These are phyloP conservation scores for Sarocladium strictum DNA, from an alignment of 2,329 filamentous ascomycete species.

Conservation along the genomic window DNA sequence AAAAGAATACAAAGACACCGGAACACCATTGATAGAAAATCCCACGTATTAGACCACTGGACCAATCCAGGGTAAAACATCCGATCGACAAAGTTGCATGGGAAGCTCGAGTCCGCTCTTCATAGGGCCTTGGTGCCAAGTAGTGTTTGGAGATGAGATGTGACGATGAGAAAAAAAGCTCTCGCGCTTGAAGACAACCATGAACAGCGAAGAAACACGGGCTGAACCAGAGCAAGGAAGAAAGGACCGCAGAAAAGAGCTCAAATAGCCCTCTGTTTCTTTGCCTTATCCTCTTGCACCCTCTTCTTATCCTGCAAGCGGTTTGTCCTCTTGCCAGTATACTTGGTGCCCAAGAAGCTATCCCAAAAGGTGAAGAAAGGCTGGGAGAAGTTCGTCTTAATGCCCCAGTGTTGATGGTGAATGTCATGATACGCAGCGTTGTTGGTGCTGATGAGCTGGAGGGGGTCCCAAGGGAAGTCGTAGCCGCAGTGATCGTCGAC, in stretches of 20 bases:
- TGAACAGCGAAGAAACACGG: background rate
- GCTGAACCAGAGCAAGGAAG: background rate
- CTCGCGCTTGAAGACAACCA: background rate
- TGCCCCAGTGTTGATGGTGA: conserved; percentile 98
- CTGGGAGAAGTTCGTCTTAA: conserved; percentile 91
- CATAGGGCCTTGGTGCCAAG: background rate
- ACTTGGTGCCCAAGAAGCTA: conserved; percentile 71
- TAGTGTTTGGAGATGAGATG: background rate
- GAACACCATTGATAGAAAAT: background rate
- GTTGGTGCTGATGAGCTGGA: conserved; percentile 88
- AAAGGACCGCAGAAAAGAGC: background rate
- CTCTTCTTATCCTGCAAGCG: conserved; percentile 33
- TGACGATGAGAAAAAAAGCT: background rate
- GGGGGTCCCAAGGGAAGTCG: conserved; percentile 87
- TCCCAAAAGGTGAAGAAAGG: conserved; percentile 98
- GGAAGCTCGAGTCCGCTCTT: too few relatives aligned
- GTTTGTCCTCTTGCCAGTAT: conserved; percentile 56
- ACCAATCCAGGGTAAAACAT: too few relatives aligned
- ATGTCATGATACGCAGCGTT: conserved; percentile 97
- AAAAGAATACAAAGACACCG: background rate
- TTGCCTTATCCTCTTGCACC: conserved; percentile 14
- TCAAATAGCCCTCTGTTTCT: conserved; percentile 14
- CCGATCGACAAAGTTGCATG: too few relatives aligned
- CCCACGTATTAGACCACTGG: too few relatives aligned
- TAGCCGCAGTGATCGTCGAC: conserved; percentile 98